A percentile compares a stretch with the other conserved stretches of the same genome.
These are phyloP conservation scores for Chlorokybus atmophyticus DNA, from an alignment of 139 green algal genomes.

Conservation along the genomic window DNA sequence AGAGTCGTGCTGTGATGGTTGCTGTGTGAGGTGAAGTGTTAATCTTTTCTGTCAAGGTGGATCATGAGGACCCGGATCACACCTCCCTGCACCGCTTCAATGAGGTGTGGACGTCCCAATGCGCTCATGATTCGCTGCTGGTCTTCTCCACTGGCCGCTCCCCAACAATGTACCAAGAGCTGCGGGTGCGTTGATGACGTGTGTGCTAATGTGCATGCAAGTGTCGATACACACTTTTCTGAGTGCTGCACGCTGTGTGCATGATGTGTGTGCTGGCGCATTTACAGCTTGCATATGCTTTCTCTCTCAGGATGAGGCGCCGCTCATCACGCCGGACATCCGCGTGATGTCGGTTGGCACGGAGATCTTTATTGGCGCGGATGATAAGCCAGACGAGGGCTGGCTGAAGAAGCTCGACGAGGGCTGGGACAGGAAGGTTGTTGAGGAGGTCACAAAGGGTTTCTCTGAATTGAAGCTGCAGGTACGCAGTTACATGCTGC, in stretches of 20 bases:
- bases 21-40: no score
- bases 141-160: constrained; percentile 84
- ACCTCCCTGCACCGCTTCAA: constrained; percentile 55
- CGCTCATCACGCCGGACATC: constrained; percentile 48
- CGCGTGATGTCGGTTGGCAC: constrained; percentile 55
- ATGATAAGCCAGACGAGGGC: constrained; percentile 33
- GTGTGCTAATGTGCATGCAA: constrained; percentile 1
- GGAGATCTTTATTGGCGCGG: constrained; percentile 47
- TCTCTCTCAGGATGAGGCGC: constrained; percentile 44
- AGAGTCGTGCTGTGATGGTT: no score
- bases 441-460: constrained; percentile 28
- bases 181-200: constrained; percentile 31
- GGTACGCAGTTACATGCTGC: constrained; percentile 11
- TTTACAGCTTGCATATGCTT: not conserved
- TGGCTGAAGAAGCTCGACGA: constrained; percentile 43
- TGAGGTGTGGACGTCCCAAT: constrained; percentile 48
- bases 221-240: no score
- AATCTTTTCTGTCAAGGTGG: no score
- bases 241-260: no score
- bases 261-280: not conserved
- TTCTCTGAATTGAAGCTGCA: constrained; percentile 34
- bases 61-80: constrained; percentile 60
- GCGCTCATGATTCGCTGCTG: constrained; percentile 58
- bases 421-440: constrained; percentile 39
- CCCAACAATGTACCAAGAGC: constrained; percentile 53